Evolutionary conservation across 2,329 filamentous ascomycete species (phyloP).

Genomic region (Pestalotiopsis fici): DNA sequence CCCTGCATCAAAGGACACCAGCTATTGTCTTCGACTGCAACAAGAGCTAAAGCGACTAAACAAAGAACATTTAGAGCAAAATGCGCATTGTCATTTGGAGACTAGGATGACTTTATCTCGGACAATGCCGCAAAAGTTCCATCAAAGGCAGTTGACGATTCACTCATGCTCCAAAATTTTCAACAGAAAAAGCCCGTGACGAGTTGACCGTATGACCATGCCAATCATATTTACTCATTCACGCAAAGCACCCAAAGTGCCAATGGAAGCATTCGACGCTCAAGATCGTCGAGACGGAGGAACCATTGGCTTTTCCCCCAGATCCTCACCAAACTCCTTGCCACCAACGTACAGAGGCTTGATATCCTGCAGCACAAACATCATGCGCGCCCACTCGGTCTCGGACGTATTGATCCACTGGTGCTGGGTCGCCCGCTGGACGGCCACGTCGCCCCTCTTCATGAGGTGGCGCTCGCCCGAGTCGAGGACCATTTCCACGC

Average conservation of each 20-base stretch:
- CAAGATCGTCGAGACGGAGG: slow-evolving; percentile 16
- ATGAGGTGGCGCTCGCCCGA: slow-evolving; percentile 48
- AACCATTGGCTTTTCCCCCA: slow-evolving; percentile 23
- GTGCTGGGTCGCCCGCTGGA: slow-evolving; percentile 58
- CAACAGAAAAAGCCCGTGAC: too few relatives aligned
- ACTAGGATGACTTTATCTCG: background rate
- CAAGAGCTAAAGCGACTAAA: background rate
- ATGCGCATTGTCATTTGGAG: background rate
- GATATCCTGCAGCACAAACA: slow-evolving; percentile 41
- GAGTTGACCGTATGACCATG: too few relatives aligned
- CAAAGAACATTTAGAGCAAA: background rate
- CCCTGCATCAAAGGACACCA: background rate
- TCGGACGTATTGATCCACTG: slow-evolving; percentile 50
- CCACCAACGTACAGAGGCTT: slow-evolving; percentile 26
- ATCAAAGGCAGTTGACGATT: background rate
- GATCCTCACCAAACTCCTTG: slow-evolving; percentile 26
- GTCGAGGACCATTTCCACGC: slow-evolving; percentile 52
- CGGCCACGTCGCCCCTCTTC: slow-evolving; percentile 52
- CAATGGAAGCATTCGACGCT: background rate
- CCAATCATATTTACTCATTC: background rate
- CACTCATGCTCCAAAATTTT: too few relatives aligned
- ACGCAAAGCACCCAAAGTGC: background rate
- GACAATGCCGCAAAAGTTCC: background rate
- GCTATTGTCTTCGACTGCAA: background rate
- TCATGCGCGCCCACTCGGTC: slow-evolving; percentile 48